These are phyloP conservation scores for Saccharomyces hybrid DNA, from an alignment of 1,139 yeast species.

Conservation along the genomic window DNA sequence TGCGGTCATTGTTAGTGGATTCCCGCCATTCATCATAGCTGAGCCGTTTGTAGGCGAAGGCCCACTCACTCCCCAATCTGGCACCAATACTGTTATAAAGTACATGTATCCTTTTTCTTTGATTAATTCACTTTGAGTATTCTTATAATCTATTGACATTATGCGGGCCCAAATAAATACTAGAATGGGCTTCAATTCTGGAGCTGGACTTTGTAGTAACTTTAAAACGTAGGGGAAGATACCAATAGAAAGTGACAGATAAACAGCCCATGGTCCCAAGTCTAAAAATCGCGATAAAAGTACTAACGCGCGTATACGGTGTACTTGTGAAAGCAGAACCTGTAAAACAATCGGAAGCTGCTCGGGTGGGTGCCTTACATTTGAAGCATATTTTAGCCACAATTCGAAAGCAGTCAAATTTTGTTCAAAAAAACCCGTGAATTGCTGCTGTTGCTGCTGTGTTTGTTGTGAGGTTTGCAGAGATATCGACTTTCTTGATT, in stretches of 20 bases:
- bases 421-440: constrained; percentile 90
- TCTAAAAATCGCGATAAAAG: constrained; percentile 79
- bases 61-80: constrained; percentile 37
- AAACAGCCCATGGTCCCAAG: constrained; percentile 96
- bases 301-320: constrained; percentile 80
- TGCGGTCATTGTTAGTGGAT: constrained; percentile 30
- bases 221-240: constrained; percentile 92
- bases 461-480: constrained; percentile 11
- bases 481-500: constrained; percentile 9
- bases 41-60: constrained; percentile 30
- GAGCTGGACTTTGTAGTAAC: constrained; percentile 88
- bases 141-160: constrained; percentile 87
- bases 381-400: constrained; percentile 88
- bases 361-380: constrained; percentile 81
- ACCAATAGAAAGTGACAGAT: constrained; percentile 84
- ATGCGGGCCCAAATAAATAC: constrained; percentile 97
- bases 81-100: constrained; percentile 66
- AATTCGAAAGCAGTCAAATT: constrained; percentile 93
- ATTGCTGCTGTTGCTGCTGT: constrained; percentile 50
- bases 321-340: constrained; percentile 87
- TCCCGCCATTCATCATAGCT: constrained; percentile 11
- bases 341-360: constrained; percentile 91
- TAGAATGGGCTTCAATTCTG: constrained; percentile 85
- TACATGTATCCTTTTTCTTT: constrained; percentile 89
- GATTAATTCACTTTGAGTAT: constrained; percentile 85